phyloP scores from a whole-genome alignment of 176 grass and related monocot genomes.

The Tuctoria greenei region DNA sequence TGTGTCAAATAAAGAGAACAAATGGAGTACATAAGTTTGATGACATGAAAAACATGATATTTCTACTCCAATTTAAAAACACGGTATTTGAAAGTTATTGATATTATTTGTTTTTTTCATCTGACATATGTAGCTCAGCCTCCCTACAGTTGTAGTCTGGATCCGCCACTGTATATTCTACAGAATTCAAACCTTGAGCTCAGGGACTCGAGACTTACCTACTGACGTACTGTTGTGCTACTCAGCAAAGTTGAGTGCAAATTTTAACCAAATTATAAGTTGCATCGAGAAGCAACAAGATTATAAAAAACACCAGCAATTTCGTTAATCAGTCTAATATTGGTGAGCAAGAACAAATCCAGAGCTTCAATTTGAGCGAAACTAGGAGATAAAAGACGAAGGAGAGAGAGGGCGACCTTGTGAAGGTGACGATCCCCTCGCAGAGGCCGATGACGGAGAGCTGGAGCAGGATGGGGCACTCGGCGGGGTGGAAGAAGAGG shows the following conservation, averaged over 20 bases:
- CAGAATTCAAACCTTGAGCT: not conserved
- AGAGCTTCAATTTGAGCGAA: not conserved
- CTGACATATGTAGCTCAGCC: no score
- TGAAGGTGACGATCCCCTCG: constrained; percentile 93
- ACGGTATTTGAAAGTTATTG: no score
- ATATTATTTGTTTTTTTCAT: no score
- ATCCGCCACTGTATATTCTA: no score
- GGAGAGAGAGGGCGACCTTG: constrained; percentile 47
- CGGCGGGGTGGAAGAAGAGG: constrained; percentile 80
- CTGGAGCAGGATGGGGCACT: constrained; percentile 85
- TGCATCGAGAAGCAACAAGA: not conserved
- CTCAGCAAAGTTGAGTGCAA: not conserved
- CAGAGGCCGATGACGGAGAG: constrained; percentile 91
- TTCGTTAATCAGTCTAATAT: not conserved
- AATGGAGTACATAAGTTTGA: no score
- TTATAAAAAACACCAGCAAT: not conserved
- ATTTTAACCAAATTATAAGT: not conserved
- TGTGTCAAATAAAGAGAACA: no score
- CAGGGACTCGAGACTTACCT: not conserved
- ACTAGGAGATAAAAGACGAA: not conserved
- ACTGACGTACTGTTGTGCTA: not conserved
- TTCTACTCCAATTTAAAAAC: no score
- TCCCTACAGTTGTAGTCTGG: no score
- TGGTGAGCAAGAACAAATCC: not conserved
- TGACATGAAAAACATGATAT: no score